Percentiles rank a stretch among this genome's conserved stretches.
Conservation (phyloP, 176 grass and related monocot species). For the Lolium perenne region DNA sequence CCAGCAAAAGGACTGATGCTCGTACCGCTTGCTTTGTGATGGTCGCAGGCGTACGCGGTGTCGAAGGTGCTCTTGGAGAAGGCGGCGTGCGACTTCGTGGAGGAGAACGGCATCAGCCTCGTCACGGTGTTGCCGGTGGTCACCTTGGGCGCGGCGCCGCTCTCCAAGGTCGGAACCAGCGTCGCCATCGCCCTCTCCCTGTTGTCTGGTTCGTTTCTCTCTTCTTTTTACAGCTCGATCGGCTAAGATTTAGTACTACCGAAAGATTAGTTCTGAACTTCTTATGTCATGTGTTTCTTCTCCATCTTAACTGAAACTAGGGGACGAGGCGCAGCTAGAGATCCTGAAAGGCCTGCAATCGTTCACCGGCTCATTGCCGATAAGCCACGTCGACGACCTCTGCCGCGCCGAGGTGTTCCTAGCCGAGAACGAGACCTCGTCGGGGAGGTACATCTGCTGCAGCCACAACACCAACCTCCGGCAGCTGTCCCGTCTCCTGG, state of each 20-base stretch:
- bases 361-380: not conserved
- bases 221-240: no score
- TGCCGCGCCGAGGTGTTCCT: constrained; percentile 49
- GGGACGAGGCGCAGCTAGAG: not conserved
- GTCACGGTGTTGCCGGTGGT: constrained; percentile 43
- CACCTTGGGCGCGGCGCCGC: constrained; percentile 38
- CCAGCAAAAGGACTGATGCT: no score
- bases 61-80: constrained; percentile 49
- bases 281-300: no score
- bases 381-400: constrained; percentile 46
- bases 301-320: not conserved
- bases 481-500: constrained; percentile 26
- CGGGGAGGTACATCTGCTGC: constrained; percentile 55
- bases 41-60: constrained; percentile 35
- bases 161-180: constrained; percentile 21
- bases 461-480: constrained; percentile 17
- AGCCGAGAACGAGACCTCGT: constrained; percentile 22
- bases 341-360: constrained; percentile 8
- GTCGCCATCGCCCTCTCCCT: constrained; percentile 30
- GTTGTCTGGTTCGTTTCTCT: constrained; percentile 26
- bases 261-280: no score
- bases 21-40: not conserved
- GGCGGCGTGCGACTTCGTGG: constrained; percentile 31
- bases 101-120: constrained; percentile 41
- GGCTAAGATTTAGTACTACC: no score